Percentiles rank a stretch among this genome's conserved stretches.
These are phyloP conservation scores for Neofusicoccum ribis DNA, from an alignment of 2,329 filamentous ascomycete species.

Conservation along the genomic window DNA sequence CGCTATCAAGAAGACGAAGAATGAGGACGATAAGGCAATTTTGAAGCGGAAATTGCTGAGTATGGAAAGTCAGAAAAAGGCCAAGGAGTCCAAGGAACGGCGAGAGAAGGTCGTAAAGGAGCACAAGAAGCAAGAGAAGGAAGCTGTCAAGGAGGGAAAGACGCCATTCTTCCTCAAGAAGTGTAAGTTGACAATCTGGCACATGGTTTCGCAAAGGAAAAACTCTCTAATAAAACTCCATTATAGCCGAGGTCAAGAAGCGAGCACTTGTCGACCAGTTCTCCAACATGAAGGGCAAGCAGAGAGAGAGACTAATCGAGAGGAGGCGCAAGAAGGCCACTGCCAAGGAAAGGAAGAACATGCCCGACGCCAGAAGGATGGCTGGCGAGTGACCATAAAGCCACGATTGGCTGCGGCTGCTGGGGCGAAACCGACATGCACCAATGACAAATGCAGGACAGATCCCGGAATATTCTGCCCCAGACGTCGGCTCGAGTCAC, in stretches of 20 bases:
- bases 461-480: background rate
- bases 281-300: slow-evolving; percentile 17
- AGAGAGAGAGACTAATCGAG: slow-evolving; percentile 83
- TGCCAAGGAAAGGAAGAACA: slow-evolving; percentile 73
- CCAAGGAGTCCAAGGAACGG: slow-evolving; percentile 68
- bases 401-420: background rate
- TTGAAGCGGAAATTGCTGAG: slow-evolving; percentile 73
- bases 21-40: slow-evolving; percentile 63
- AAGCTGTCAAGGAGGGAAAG: slow-evolving; percentile 76
- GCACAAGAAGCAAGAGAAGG: slow-evolving; percentile 81
- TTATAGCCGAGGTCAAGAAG: slow-evolving; percentile 55
- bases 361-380: slow-evolving; percentile 39
- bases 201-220: background rate
- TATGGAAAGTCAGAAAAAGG: slow-evolving; percentile 76
- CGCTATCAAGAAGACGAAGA: slow-evolving; percentile 67
- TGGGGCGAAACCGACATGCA: background rate
- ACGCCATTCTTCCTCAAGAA: slow-evolving; percentile 87
- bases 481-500: background rate
- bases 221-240: slow-evolving; percentile 24
- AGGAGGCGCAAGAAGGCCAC: slow-evolving; percentile 86
- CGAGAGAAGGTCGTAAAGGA: slow-evolving; percentile 68
- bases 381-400: background rate
- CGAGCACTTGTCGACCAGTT: slow-evolving; percentile 17
- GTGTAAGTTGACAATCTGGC: slow-evolving; percentile 38
- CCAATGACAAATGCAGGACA: background rate